Evolutionary conservation across 2,329 filamentous ascomycete species (phyloP).

Genomic region (Fusarium abutilonis): DNA sequence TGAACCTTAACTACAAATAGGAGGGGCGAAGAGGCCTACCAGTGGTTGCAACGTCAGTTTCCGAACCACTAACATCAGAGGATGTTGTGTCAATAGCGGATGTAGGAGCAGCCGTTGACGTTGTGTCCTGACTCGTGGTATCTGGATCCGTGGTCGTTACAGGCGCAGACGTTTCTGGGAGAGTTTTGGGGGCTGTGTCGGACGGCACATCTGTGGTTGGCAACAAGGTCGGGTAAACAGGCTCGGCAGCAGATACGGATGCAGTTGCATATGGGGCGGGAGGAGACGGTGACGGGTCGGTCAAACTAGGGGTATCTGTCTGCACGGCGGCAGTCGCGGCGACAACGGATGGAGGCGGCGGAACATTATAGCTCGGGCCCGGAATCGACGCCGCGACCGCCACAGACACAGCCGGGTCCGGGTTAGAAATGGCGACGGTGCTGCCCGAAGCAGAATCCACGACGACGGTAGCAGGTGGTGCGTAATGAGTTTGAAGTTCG

Average conservation of each 20-base stretch:
- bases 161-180: conserved; percentile 13
- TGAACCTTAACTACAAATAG: conserved; percentile 26
- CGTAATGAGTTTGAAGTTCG: conserved; percentile 55
- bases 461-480: conserved; percentile 53
- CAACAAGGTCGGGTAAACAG: conserved; percentile 21
- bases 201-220: conserved; percentile 32
- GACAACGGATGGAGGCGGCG: conserved; percentile 30
- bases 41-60: conserved; percentile 33
- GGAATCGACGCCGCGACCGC: conserved; percentile 40
- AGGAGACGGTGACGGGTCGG: conserved; percentile 28
- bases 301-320: conserved; percentile 35
- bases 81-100: conserved; percentile 29
- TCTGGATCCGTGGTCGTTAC: conserved; percentile 29
- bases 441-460: conserved; percentile 51
- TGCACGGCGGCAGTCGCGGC: conserved; percentile 31
- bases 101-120: conserved; percentile 27
- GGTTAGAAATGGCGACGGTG: conserved; percentile 49
- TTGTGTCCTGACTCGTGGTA: conserved; percentile 30
- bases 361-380: conserved; percentile 38
- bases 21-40: conserved; percentile 36
- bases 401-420: conserved; percentile 37
- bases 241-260: conserved; percentile 26
- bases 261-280: conserved; percentile 27
- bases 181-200: conserved; percentile 11
- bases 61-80: conserved; percentile 28